Base-by-base conservation (phyloP, 768 basidiomycete species). In the Pleurotus platypus region DNA sequence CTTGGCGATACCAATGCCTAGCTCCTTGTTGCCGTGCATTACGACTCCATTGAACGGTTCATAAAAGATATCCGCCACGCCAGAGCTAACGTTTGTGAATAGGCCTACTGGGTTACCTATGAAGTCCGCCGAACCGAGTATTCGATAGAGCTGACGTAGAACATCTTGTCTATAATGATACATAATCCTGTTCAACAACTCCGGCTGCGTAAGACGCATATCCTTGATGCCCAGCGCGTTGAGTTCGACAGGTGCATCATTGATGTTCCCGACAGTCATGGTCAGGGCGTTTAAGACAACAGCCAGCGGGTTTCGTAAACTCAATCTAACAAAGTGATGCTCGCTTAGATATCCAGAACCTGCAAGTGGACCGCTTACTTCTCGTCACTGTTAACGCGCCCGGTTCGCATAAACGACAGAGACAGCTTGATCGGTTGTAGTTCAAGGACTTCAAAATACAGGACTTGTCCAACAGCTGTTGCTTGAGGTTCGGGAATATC, bases 101-200 rank as follows among this genome's bases (percentile, higher is more conserved):
- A 99, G 79, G 8, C 97, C 97, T 46, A 98, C 94, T 3, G 96
- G 96, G 67, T 95, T 95, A 12, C 92, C 90, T 59, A 91, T 90
- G 73, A 98, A 96, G 72, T 98, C 96, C 0, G 95, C 97, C 4
- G 95, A 98, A n/a, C 97, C 96, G 12, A 99, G 80, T 45, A 99
- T 91, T 38, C 97, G 88, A 70, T 98, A 98, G 2, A 98, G 78
- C 67, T 99, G 97, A 9, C 92, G 88, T 39, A 96, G 78, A 55
- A 97, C 83, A 65, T 98, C 94, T 70, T 97, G 91, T 37, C 91
- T 83, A 69, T 98, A 99, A 67, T 98, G 96, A 58, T 95, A 88
- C 40, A 86, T 75, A 58, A 98, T 88, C 35, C 97, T 86, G 55
- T 77, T 84, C 69, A 90, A 86, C 15, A 99, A 78, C 59, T 96